These are phyloP conservation scores for Salix arbutifolia DNA, from an alignment of 345 rosid genomes.

Conservation along the genomic window DNA sequence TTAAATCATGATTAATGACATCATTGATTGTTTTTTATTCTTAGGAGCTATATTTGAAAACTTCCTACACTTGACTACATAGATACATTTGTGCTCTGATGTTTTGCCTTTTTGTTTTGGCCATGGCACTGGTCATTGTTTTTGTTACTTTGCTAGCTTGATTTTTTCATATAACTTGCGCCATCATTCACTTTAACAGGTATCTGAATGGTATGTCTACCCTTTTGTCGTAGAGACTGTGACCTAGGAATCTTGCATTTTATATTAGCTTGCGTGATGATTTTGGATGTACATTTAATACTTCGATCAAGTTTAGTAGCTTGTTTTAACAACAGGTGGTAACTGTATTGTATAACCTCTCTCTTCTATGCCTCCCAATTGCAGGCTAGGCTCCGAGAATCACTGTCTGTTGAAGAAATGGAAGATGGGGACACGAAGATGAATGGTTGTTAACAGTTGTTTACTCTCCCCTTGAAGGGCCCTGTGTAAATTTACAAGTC, in stretches of 20 bases:
- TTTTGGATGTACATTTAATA: not conserved
- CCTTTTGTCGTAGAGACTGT: not conserved
- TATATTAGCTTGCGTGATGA: not conserved
- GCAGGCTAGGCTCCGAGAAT: not conserved
- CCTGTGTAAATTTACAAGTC: no score
- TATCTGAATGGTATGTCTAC: not conserved
- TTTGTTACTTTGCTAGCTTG: not conserved
- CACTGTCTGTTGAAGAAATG: not conserved
- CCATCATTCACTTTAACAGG: no score
- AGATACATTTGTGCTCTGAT: not conserved
- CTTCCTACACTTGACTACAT: not conserved
- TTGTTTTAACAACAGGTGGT: not conserved
- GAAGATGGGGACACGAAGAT: not conserved
- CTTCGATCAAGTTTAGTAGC: not conserved
- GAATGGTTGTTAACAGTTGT: not conserved
- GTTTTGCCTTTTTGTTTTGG: not conserved
- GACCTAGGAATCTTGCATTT: not conserved
- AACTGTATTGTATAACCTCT: not conserved
- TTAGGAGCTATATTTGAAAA: not conserved
- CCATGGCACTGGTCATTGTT: not conserved
- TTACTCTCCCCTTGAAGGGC: no score
- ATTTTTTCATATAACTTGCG: no score
- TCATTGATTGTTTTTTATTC: not conserved
- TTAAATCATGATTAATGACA: not conserved
- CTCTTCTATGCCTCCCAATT: not conserved